Evolutionary conservation across 2,329 filamentous ascomycete species (phyloP).

Genomic region (Paraphoma sp.): DNA sequence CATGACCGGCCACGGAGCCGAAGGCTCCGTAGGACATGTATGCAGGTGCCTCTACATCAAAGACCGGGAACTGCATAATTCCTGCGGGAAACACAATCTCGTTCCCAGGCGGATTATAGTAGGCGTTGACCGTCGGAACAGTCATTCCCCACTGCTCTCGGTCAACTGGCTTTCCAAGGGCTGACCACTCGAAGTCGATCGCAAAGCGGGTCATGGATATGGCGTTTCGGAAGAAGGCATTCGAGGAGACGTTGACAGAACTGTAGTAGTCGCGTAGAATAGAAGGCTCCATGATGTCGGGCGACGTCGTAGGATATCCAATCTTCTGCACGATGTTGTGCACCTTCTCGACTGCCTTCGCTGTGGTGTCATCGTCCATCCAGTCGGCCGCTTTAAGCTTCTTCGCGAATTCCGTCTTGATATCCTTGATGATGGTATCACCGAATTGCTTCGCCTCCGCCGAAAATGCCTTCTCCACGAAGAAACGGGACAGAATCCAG

Average conservation of each 20-base stretch:
- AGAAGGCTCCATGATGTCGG: slow-evolving; percentile 66
- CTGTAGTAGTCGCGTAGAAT: slow-evolving; percentile 65
- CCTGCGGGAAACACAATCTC: slow-evolving; percentile 72
- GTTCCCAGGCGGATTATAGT: slow-evolving; percentile 70
- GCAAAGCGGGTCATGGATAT: slow-evolving; percentile 59
- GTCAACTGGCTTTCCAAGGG: slow-evolving; percentile 66
- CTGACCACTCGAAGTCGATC: slow-evolving; percentile 60
- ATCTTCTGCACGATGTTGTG: slow-evolving; percentile 73
- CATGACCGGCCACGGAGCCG: slow-evolving; percentile 71
- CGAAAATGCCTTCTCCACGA: slow-evolving; percentile 71
- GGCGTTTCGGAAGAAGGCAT: slow-evolving; percentile 65
- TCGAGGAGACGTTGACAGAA: slow-evolving; percentile 57
- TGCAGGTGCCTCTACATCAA: slow-evolving; percentile 66
- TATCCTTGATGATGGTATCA: slow-evolving; percentile 73
- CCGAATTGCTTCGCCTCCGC: slow-evolving; percentile 70
- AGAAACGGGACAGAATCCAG: slow-evolving; percentile 76
- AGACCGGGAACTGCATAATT: slow-evolving; percentile 72
- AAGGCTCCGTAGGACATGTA: slow-evolving; percentile 75
- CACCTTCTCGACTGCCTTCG: slow-evolving; percentile 68
- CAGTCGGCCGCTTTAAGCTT: slow-evolving; percentile 66
- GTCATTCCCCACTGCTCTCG: slow-evolving; percentile 67
- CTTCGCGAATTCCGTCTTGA: slow-evolving; percentile 70
- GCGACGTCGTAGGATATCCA: slow-evolving; percentile 68
- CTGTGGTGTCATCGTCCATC: slow-evolving; percentile 69
- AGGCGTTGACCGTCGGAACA: slow-evolving; percentile 66